Conservation (phyloP, 257 asterid species). For the Cordia subcordata region DNA sequence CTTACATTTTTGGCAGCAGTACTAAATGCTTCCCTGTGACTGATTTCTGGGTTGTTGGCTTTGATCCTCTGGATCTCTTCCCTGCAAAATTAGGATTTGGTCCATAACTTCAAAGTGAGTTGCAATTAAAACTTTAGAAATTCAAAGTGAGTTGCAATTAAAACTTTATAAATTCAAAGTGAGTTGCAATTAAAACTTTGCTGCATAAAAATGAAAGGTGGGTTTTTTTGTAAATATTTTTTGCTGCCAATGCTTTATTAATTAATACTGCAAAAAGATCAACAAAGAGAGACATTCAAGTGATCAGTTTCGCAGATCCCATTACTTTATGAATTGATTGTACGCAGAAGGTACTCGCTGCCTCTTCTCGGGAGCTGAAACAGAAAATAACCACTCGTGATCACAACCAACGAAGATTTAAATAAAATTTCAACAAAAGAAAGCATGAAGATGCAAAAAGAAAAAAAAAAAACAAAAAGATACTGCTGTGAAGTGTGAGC, state of each 20-base stretch:
- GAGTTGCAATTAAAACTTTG: no score
- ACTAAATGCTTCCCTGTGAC: constrained; percentile 88
- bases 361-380: constrained; percentile 90
- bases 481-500: no score
- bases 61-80: constrained; percentile 92
- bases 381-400: neutral
- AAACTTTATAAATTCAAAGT: no score
- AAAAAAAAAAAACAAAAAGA: no score
- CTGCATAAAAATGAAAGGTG: no score
- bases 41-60: constrained; percentile 80
- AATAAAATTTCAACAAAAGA: neutral
- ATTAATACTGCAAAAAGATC: neutral
- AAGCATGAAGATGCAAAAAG: no score
- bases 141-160: no score
- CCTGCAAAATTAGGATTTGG: constrained; percentile 23
- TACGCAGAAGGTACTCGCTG: constrained; percentile 91
- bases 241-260: no score
- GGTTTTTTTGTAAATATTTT: no score
- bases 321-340: constrained; percentile 89
- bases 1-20: constrained; percentile 92
- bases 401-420: neutral
- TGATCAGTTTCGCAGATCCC: constrained; percentile 1
- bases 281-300: constrained; percentile 2
- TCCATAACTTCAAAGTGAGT: neutral
- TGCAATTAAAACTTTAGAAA: no score